phyloP scores from a whole-genome alignment of 2,329 filamentous ascomycete genomes.

The Epichloe scottii region DNA sequence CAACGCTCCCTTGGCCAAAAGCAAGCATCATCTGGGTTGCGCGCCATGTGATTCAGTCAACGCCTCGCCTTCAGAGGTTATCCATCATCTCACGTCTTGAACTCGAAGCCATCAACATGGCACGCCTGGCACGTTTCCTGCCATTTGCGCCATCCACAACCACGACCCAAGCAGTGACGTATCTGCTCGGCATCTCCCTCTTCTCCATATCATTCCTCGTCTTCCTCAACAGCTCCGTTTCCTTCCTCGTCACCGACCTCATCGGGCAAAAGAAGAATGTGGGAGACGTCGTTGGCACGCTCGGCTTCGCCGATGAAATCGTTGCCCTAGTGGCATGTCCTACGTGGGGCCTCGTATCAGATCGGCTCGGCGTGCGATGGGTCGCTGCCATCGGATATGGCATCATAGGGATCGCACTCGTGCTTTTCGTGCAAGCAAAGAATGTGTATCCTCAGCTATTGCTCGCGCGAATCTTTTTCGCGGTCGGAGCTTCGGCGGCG shows the following conservation, averaged over 20 bases:
- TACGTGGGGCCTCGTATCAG: slow-evolving; percentile 64
- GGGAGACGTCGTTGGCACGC: slow-evolving; percentile 69
- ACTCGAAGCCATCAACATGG: slow-evolving; percentile 15
- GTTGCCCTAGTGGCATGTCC: slow-evolving; percentile 73
- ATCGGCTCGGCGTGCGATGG: slow-evolving; percentile 62
- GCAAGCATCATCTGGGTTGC: not conserved
- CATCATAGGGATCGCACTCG: slow-evolving; percentile 65
- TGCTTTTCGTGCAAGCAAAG: slow-evolving; percentile 70
- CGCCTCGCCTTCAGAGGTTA: slow-evolving; percentile 6
- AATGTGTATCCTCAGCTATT: slow-evolving; percentile 85
- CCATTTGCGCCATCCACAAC: slow-evolving; percentile 51
- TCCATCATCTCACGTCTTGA: not conserved
- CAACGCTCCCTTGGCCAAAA: not conserved
- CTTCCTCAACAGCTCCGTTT: slow-evolving; percentile 74
- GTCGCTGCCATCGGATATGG: slow-evolving; percentile 67
- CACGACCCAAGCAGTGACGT: slow-evolving; percentile 52
- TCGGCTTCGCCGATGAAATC: slow-evolving; percentile 75
- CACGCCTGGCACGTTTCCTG: slow-evolving; percentile 31
- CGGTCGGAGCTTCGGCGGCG: slow-evolving; percentile 80
- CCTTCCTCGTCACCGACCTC: slow-evolving; percentile 74
- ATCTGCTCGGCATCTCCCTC: slow-evolving; percentile 69
- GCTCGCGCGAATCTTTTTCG: slow-evolving; percentile 75
- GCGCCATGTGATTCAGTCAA: slow-evolving; percentile 8
- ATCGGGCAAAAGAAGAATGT: slow-evolving; percentile 62
- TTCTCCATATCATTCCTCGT: slow-evolving; percentile 85